Percentiles rank a stretch among this genome's conserved stretches.
Evolutionary conservation across 2,329 filamentous ascomycete genomes (phyloP).

Genomic region (Coniella vitis): DNA sequence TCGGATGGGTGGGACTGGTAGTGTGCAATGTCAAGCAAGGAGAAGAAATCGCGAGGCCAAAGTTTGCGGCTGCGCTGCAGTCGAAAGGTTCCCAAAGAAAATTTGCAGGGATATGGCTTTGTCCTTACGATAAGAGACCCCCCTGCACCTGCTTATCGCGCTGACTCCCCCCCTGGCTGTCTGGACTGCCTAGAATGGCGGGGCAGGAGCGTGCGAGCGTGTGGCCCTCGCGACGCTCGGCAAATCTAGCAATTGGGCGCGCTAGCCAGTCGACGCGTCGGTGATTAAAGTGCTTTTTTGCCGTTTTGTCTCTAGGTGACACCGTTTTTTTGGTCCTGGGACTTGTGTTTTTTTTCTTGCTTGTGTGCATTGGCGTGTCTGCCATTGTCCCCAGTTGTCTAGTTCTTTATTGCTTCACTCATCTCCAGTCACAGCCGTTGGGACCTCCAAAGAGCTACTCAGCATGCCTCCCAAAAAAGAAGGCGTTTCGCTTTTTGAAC

Average conservation of each 20-base stretch:
- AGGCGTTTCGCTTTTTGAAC: conserved; percentile 64
- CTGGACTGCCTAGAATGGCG: neutral
- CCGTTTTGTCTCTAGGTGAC: neutral
- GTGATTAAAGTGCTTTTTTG: conserved; percentile 11
- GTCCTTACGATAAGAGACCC: neutral
- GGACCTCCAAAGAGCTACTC: too few species aligned
- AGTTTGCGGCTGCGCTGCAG: too few species aligned
- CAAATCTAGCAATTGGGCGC: neutral
- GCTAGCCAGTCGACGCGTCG: conserved; percentile 9
- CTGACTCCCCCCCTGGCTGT: neutral
- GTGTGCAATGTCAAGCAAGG: too few species aligned
- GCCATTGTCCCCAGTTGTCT: too few species aligned
- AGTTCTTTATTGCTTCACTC: too few species aligned
- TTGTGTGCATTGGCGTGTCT: too few species aligned
- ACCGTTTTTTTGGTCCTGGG: neutral
- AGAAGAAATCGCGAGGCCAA: too few species aligned
- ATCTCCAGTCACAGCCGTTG: too few species aligned
- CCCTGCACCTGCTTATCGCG: neutral
- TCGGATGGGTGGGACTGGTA: too few species aligned
- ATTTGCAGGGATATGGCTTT: conserved; percentile 2
- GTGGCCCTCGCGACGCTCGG: conserved; percentile 10
- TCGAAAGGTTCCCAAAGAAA: neutral
- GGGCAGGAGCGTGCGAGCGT: conserved; percentile 10
- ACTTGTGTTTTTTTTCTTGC: neutral
- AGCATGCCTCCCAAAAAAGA: conserved; percentile 45